Evolutionary conservation across 2,329 filamentous ascomycete species (phyloP), one percentile per base, ranked within the genome.

Genomic region (Dactylellina parvicollis): DNA sequence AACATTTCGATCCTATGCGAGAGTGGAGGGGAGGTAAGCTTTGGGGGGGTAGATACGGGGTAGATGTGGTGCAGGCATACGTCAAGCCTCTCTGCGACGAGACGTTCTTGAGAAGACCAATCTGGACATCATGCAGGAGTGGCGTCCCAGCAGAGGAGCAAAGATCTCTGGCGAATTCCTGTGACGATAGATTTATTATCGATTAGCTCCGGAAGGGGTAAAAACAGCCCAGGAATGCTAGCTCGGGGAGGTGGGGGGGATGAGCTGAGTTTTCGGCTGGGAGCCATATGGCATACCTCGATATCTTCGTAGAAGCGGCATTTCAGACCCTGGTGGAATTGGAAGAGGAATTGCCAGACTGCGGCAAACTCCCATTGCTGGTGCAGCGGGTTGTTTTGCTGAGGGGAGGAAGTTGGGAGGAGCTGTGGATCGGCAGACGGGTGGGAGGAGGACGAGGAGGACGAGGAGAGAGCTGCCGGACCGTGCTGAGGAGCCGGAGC

Each of bases 71-170:
- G 32, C 12, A 57, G 30, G 10, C 44, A 14, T 46, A 96, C 92
- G 90, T 96, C 50, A 98, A 84, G 75, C 93, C 93, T 75, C 93
- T 90, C 83, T 97, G 92, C 72, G 93, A 96, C 30, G 95, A 97
- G 54, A 97, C 89, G 79, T 90, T 92, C 85, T 97, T 97, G 71
- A 98, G 87, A 18, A 98, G 84, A 61, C 90, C 88, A 47, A 99
- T 85, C 34, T 92, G 94, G 77, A 98, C 92, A 64, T 94, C 88
- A 73, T 90, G 84, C 16, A 99, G 85, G 75, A 89, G 86, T 46
- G 87, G 86, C 0, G 64, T 64, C 5, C 64, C 70, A 22, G 62
- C 40, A 2, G 62, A n/a, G n/a, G 59, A 60, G 14, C 26, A 38
- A 22, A 74, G 34, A 30, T 74, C 70, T 38, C 30, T 64, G 8